Base-by-base conservation (phyloP, 495 filamentous ascomycete species). In the Penicillium arizonense region DNA sequence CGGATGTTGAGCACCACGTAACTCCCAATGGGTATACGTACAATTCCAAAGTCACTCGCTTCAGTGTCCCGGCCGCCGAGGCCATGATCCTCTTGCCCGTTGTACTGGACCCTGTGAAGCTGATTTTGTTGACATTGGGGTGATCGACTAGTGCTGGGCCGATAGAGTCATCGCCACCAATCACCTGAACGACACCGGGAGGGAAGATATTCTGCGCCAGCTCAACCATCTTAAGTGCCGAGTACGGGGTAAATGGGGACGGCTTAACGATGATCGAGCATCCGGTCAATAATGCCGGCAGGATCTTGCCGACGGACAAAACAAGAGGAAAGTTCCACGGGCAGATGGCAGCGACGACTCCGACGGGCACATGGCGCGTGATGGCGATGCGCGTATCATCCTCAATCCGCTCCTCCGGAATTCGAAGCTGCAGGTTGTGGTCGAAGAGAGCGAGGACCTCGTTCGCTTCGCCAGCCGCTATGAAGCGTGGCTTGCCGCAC, bases 251-350 rank as follows among this genome's bases (percentile, higher is more conserved):
- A 70, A 79, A 82, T 3, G 80, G 80, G 0, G 57, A 79, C 0
- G 84, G 84, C 65, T 87, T 87, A 61, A 86, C 72, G 65, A 87
- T 84, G 45, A 85, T 76, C 45, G 76, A 73, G 68, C 84, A 84
- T 23, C 84, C 84, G 0, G 84, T 83, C 7, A 83, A 58, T 1
- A 87, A 65, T 12, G 81, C 74, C 0, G 79, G 77, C 1, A 73
- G 75, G 18, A 85, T 72, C 56, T 86, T 85, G 43, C 80, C 74
- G 42, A 72, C 69, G 10, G 73, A 66, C 5, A 85, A 72, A 38
- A 83, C 61, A 10, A 83, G 57, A 37, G 81, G 80, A 56, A 79
- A 86, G 67, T 86, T 87, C 81, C 83, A 87, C 5, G 83, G 83
- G 5, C 74, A 70, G 20, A 83, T 75, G 4, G 73, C 80, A 1